These are phyloP conservation scores for Clavispora carvajalis DNA, from an alignment of 805 yeast species.

Conservation along the genomic window DNA sequence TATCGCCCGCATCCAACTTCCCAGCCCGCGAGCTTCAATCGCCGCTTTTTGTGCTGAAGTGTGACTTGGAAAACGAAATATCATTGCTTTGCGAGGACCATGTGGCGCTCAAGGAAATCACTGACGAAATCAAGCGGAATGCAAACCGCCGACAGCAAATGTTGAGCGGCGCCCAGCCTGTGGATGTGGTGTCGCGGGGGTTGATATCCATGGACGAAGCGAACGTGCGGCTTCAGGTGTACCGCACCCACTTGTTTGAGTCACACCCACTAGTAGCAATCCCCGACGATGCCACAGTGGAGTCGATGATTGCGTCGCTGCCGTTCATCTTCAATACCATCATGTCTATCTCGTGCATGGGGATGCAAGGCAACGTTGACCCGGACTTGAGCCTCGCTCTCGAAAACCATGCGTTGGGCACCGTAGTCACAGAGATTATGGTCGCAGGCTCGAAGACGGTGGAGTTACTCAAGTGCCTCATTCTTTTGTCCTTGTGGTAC, in stretches of 20 bases:
- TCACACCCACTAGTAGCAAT: constrained; percentile 56
- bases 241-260: constrained; percentile 41
- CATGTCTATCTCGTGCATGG: constrained; percentile 54
- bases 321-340: constrained; percentile 64
- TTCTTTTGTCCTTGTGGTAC: constrained; percentile 71
- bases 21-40: constrained; percentile 7
- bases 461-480: constrained; percentile 59
- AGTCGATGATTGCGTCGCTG: constrained; percentile 41
- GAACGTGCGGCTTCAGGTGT: constrained; percentile 43
- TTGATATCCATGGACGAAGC: constrained; percentile 59
- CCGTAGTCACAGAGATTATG: constrained; percentile 55
- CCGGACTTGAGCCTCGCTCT: constrained; percentile 41
- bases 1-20: not conserved
- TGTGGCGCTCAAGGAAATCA: constrained; percentile 34
- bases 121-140: constrained; percentile 41
- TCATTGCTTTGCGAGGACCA: constrained; percentile 30
- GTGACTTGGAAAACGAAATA: constrained; percentile 39
- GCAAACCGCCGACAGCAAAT: constrained; percentile 38
- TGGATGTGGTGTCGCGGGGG: constrained; percentile 56
- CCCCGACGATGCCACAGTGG: constrained; percentile 39
- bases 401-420: constrained; percentile 48
- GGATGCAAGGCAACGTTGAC: constrained; percentile 28
- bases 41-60: constrained; percentile 25
- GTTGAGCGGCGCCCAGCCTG: constrained; percentile 19
- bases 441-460: constrained; percentile 65